Base-by-base conservation (phyloP, 129 eudicot species). In the Escallonia rubra region DNA sequence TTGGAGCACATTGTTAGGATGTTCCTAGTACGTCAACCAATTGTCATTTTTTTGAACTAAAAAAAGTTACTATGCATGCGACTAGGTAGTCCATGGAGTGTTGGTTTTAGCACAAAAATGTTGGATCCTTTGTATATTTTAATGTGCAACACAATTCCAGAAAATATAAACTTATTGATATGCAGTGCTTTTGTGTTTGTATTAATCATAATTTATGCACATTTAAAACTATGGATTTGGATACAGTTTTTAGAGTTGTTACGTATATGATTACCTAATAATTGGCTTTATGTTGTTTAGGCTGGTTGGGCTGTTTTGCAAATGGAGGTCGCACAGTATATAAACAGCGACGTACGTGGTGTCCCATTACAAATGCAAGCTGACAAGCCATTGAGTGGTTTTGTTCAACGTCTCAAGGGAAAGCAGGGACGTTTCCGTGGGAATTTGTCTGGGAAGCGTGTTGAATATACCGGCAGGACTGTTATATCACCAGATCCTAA, bases 401-500 rank as follows among this genome's bases (percentile, higher is more conserved):
- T 93, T 81, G 88, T 86, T 80, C 99, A 93, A 66, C 92, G 96
- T 15, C 84, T 93, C 39, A 93, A 93, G 74, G 99, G 99, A 61
- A 93, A 93, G 72, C 92, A 89, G 79, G 99, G 99, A 43, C 85
- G 99, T 49, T 93, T 93, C 46, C 87, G 99, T 52, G 90, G 90
- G 41, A 93, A 93, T 63, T 70, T 93, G 66, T 86, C 93, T 4
- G 99, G 99, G 41, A 93, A 93, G 80, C 96, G 99, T 65, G 99
- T 93, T 41, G 96, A 93, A 68, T 93, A 72, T 76, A 93, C 99
- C 13, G 99, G 99, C 47, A 74, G 99, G 72, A 93, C 99, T 57
- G 99, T 93, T 67, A 93, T 93, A 45, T 93, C 99, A n/a, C 99
- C 99, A 8, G 99, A 93, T 64, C 99, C 99, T 40, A 93, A 93